Conservation (phyloP, 2,329 filamentous ascomycete genomes). For the Aspergillus piperis region DNA sequence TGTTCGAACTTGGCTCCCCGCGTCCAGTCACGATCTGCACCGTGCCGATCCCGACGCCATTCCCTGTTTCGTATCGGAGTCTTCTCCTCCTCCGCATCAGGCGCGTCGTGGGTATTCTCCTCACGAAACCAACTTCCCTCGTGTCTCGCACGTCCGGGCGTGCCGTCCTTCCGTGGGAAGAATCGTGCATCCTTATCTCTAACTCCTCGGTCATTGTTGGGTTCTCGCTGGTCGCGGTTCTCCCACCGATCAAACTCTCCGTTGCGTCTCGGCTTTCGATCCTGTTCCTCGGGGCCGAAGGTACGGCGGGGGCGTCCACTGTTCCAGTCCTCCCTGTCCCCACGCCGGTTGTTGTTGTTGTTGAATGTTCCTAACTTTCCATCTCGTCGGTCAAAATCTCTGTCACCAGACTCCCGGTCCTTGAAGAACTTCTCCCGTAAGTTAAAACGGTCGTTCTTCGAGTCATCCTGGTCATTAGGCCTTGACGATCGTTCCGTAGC, state of each 20-base stretch:
- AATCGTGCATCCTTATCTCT: constrained; percentile 59
- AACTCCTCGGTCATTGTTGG: constrained; percentile 48
- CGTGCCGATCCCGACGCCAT: constrained; percentile 55
- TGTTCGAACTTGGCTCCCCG: constrained; percentile 63
- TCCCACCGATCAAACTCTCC: constrained; percentile 48
- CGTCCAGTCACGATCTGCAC: constrained; percentile 57
- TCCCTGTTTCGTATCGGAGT: constrained; percentile 63
- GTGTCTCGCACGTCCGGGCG: constrained; percentile 61
- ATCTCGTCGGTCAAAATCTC: constrained; percentile 43
- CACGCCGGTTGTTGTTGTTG: constrained; percentile 33
- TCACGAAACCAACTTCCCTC: constrained; percentile 76
- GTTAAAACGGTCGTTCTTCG: constrained; percentile 63
- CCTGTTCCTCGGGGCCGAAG: constrained; percentile 45
- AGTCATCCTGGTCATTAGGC: constrained; percentile 56
- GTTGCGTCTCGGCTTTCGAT: constrained; percentile 44
- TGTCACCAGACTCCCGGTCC: constrained; percentile 38
- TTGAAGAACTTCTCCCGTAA: constrained; percentile 54
- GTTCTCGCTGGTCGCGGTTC: constrained; percentile 59
- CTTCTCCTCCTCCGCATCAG: constrained; percentile 46
- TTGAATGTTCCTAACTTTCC: constrained; percentile 34
- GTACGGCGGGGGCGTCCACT: constrained; percentile 41
- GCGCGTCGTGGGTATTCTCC: constrained; percentile 43
- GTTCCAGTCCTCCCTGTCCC: constrained; percentile 47
- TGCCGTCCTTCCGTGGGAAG: constrained; percentile 62
- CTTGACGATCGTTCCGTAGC: constrained; percentile 46